Base-by-base conservation (phyloP, 768 basidiomycete species). In the Boletellus emodensis region DNA sequence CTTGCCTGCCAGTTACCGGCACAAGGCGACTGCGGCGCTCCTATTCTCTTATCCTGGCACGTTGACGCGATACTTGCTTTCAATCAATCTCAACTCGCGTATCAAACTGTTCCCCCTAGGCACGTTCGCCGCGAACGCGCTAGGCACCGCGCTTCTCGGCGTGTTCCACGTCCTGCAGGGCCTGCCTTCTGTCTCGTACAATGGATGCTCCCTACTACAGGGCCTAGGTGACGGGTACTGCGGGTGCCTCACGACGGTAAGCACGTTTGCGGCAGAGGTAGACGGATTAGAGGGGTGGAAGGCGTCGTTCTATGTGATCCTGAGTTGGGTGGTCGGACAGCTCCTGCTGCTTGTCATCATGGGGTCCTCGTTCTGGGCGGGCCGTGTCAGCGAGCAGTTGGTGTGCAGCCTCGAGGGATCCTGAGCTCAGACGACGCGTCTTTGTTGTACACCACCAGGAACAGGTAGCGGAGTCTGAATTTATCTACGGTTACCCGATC, bases 181-280 rank as follows among this genome's bases (percentile, higher is more conserved):
- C 49, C 7, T 67, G 10, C 46, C 59, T 33, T 71, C 65, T 32
- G 53, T 68, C 20, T 79, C 84, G 2, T 63, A 68, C 18, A 70
- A 75, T 51, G 75, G 79, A 32, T 96, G 94, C 62, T 75, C 79
- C 22, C 72, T 91, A 17, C 67, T 97, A 37, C 85, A 90, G 62
- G 94, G 92, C 1, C 70, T 98, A 34, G 74, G 76, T 20, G 92
- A 97, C 64, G 96, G 96, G 7, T 97, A 92, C 63, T 97, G 94
- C 64, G 96, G 94, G 11, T 94, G 92, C 71, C 74, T 98, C 58
- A 94, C 87, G 2, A 99, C 96, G 1, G 79, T 99, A 58, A 92
- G 89, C 66, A 98, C 94, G 15, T 95, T 98, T 62, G 87, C 83
- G 2, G 84, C 84, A 9, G 96, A 99, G 64, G 65, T 90, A 18